Evolutionary conservation across 495 filamentous ascomycete genomes (phyloP).

Genomic region (Sporormia fimetaria): DNA sequence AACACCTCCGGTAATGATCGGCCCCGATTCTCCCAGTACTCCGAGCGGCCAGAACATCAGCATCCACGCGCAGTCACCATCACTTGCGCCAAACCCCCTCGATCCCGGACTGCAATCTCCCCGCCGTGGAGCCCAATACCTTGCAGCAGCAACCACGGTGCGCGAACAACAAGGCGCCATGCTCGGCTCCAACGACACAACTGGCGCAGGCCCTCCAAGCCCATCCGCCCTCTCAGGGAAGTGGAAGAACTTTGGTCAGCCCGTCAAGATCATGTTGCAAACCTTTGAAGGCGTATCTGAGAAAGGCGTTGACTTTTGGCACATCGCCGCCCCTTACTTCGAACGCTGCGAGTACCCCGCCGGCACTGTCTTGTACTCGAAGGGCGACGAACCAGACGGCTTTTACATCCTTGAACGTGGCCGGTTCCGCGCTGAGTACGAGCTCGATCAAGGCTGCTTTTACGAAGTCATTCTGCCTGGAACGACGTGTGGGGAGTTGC

Average conservation of each 20-base stretch:
- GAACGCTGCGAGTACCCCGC: slow-evolving; percentile 49
- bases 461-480: slow-evolving; percentile 89
- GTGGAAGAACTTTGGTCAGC: slow-evolving; percentile 80
- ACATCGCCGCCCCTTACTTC: slow-evolving; percentile 62
- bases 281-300: slow-evolving; percentile 77
- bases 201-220: slow-evolving; percentile 15
- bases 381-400: slow-evolving; percentile 41
- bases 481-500: slow-evolving; percentile 88
- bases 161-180: slow-evolving; percentile 39
- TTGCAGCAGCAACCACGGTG: slow-evolving; percentile 63
- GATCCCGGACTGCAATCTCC: slow-evolving; percentile 62
- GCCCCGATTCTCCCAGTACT: background rate
- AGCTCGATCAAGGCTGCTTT: slow-evolving; percentile 75
- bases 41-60: background rate
- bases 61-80: background rate
- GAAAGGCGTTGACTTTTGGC: slow-evolving; percentile 92
- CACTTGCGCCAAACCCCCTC: slow-evolving; percentile 28
- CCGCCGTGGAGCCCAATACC: slow-evolving; percentile 61
- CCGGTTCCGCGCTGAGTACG: slow-evolving; percentile 79
- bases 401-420: slow-evolving; percentile 91
- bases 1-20: slow-evolving; percentile 23
- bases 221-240: slow-evolving; percentile 39
- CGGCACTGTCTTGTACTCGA: slow-evolving; percentile 63
- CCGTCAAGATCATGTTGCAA: slow-evolving; percentile 80
- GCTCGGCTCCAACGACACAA: slow-evolving; percentile 27